phyloP scores from a whole-genome alignment of 2,329 filamentous ascomycete species.

The Fusarium nanum region DNA sequence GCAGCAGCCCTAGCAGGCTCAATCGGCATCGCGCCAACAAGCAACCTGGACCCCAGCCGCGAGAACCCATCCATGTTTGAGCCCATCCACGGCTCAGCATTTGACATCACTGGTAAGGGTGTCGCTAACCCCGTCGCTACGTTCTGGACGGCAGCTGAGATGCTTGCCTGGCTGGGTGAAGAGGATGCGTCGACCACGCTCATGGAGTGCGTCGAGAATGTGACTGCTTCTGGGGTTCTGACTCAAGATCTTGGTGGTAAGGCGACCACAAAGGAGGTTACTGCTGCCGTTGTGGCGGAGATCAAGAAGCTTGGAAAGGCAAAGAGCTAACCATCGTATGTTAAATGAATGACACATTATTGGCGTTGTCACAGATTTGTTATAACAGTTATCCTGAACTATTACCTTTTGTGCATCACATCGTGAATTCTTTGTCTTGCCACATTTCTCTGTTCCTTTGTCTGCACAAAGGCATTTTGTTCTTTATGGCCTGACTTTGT shows the following conservation, averaged over 20 bases:
- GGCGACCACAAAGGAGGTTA: constrained; percentile 53
- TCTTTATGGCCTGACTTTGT: not conserved
- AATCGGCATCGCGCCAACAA: constrained; percentile 78
- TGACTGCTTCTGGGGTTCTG: constrained; percentile 63
- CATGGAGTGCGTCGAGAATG: constrained; percentile 64
- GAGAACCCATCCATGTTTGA: constrained; percentile 69
- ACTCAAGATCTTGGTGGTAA: constrained; percentile 66
- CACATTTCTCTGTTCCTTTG: not conserved
- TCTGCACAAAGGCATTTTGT: not conserved
- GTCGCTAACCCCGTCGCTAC: constrained; percentile 68
- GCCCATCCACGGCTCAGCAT: constrained; percentile 69
- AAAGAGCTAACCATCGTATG: not conserved
- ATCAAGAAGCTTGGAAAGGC: constrained; percentile 38
- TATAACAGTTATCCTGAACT: no score
- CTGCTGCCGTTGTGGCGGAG: constrained; percentile 48
- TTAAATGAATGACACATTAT: not conserved
- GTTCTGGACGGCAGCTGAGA: constrained; percentile 69
- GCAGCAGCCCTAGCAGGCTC: constrained; percentile 76
- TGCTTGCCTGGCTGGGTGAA: constrained; percentile 68
- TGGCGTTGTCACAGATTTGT: no score
- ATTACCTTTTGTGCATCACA: no score
- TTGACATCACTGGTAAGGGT: constrained; percentile 68
- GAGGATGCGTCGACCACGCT: constrained; percentile 61
- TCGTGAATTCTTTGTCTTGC: not conserved
- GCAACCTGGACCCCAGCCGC: constrained; percentile 71